These are phyloP conservation scores for Stentor coeruleus DNA, from an alignment of 73 alveolate genomes.

Conservation along the genomic window DNA sequence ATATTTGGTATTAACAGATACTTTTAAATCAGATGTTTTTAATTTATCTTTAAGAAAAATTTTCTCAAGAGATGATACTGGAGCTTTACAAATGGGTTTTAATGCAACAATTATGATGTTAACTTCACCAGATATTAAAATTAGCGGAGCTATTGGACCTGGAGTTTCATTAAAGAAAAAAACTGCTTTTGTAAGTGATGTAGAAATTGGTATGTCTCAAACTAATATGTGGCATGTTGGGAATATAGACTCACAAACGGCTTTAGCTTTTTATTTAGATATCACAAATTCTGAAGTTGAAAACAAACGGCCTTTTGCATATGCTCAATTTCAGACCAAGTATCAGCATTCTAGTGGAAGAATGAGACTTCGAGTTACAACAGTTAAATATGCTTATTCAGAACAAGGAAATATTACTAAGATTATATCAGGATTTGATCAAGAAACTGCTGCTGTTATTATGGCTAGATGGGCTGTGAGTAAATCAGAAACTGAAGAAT, in stretches of 20 bases:
- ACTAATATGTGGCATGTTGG: constrained; percentile 89
- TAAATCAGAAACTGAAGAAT: constrained; percentile 49
- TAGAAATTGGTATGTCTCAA: constrained; percentile 81
- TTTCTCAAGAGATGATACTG: constrained; percentile 45
- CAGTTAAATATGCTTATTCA: constrained; percentile 54
- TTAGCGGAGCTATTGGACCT: constrained; percentile 94
- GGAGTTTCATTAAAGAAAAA: constrained; percentile 69
- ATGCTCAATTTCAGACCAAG: constrained; percentile 70
- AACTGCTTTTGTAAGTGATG: constrained; percentile 60
- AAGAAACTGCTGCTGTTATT: constrained; percentile 70
- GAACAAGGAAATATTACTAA: constrained; percentile 40
- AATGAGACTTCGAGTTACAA: constrained; percentile 81
- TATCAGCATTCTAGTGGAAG: constrained; percentile 85
- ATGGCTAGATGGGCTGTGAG: constrained; percentile 49
- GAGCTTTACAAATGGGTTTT: constrained; percentile 93
- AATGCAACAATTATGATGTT: constrained; percentile 77
- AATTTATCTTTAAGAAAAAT: constrained; percentile 63
- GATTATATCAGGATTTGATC: constrained; percentile 57
- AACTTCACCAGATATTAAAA: constrained; percentile 80
- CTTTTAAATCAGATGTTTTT: constrained; percentile 96
- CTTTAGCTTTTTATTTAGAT: constrained; percentile 86
- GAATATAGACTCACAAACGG: constrained; percentile 69
- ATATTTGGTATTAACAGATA: constrained; percentile 93
- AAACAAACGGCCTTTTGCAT: constrained; percentile 45
- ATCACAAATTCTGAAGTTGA: constrained; percentile 45